Evolutionary conservation across 2,329 filamentous ascomycete species (phyloP).

Genomic region (Nakataea oryzae): DNA sequence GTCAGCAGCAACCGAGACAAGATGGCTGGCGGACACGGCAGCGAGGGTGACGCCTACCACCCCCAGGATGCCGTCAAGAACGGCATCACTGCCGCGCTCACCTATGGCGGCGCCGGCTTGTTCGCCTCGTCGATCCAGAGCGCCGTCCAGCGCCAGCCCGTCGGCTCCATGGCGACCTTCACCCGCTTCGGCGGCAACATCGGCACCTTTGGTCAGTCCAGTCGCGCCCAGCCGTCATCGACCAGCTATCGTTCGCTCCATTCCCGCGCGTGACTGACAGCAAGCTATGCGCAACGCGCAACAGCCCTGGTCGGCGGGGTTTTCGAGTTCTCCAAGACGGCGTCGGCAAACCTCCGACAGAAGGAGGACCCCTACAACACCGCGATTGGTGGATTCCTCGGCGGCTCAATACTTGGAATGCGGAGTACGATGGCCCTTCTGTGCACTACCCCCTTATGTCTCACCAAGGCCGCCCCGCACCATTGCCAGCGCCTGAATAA

Average conservation of each 20-base stretch:
- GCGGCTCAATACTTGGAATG: slow-evolving; percentile 62
- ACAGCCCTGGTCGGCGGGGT: slow-evolving; percentile 58
- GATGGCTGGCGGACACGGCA: background rate
- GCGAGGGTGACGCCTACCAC: slow-evolving; percentile 19
- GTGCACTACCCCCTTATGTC: background rate
- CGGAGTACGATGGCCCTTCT: slow-evolving; percentile 44
- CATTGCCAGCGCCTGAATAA: background rate
- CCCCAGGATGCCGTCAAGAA: slow-evolving; percentile 46
- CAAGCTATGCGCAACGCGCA: background rate
- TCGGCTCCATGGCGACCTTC: slow-evolving; percentile 72
- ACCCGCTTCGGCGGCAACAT: slow-evolving; percentile 67
- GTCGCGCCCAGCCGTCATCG: slow-evolving; percentile 10
- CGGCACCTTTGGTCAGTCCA: slow-evolving; percentile 50
- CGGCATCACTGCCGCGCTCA: slow-evolving; percentile 41
- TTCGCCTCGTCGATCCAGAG: slow-evolving; percentile 58
- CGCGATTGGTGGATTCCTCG: slow-evolving; percentile 65
- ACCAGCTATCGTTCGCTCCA: background rate
- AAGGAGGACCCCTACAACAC: slow-evolving; percentile 73
- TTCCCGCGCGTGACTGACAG: background rate
- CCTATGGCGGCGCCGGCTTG: slow-evolving; percentile 49
- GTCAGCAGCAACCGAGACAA: background rate
- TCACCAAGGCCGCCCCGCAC: background rate
- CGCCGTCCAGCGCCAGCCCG: slow-evolving; percentile 71
- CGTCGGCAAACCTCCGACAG: slow-evolving; percentile 74
- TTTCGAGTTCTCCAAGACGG: slow-evolving; percentile 67